Conservation (phyloP, 768 basidiomycete species). For the Kwoniella sp. region DNA sequence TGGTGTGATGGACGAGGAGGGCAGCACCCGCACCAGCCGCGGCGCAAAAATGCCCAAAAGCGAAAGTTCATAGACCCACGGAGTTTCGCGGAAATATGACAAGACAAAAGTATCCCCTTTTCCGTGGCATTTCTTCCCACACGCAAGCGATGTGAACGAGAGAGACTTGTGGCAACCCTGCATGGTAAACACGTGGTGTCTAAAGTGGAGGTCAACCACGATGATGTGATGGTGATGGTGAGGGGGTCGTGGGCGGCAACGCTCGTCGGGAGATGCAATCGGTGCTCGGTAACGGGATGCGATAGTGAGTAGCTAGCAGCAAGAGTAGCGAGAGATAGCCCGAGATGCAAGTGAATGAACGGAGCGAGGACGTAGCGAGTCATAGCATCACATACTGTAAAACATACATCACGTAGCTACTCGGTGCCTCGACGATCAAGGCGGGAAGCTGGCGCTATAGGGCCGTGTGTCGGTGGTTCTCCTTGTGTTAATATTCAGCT, state of each 20-base stretch:
- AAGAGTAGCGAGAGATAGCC: too few species aligned
- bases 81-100: conserved; percentile 19
- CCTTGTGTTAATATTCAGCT: too few species aligned
- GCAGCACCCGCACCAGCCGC: too few species aligned
- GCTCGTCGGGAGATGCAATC: neutral
- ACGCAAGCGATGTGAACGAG: neutral
- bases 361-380: too few species aligned
- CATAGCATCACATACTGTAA: too few species aligned
- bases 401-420: too few species aligned
- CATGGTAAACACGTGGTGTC: neutral
- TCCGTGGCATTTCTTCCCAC: conserved; percentile 4
- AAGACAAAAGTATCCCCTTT: neutral
- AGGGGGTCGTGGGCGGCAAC: neutral
- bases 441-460: too few species aligned
- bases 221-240: neutral
- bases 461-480: too few species aligned
- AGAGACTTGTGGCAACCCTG: too few species aligned
- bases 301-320: neutral
- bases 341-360: too few species aligned
- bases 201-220: conserved; percentile 9
- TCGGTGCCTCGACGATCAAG: too few species aligned
- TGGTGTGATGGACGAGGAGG: neutral
- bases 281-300: neutral
- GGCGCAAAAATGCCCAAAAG: neutral
- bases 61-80: conserved; percentile 1